A percentile compares a stretch with the other conserved stretches of the same genome.
Evolutionary conservation across 2,329 filamentous ascomycete genomes (phyloP).

Genomic region (Incumbomyces delicatus): DNA sequence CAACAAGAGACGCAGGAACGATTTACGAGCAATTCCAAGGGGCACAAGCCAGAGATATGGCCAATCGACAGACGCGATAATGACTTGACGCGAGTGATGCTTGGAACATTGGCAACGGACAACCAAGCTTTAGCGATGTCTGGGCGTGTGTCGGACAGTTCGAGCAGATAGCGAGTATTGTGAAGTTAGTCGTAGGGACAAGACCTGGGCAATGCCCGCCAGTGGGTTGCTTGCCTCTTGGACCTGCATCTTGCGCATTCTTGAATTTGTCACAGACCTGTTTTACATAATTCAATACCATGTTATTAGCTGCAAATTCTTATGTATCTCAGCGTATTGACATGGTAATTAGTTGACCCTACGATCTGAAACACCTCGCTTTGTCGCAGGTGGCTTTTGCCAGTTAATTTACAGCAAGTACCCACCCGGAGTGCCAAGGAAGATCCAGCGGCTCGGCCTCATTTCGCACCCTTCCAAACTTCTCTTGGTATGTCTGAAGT

Average conservation of each 20-base stretch:
- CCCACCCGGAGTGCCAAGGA: neutral
- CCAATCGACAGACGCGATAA: neutral
- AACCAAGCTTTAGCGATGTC: slow-evolving; percentile 3
- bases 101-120: slow-evolving; percentile 6
- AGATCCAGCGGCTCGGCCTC: slow-evolving; percentile 1
- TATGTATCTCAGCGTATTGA: neutral
- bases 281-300: neutral
- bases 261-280: neutral
- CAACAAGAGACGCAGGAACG: slow-evolving; percentile 1
- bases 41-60: neutral
- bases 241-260: neutral
- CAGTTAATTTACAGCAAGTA: slow-evolving; percentile 1
- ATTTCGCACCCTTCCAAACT: neutral
- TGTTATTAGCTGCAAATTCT: too few species aligned
- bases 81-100: neutral
- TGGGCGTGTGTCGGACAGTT: slow-evolving; percentile 1
- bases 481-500: neutral
- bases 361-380: neutral
- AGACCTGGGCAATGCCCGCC: slow-evolving; percentile 6
- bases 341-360: neutral
- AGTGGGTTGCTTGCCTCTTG: neutral
- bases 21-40: neutral
- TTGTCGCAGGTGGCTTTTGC: neutral
- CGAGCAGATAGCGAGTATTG: neutral
- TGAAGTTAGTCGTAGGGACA: neutral